Evolutionary conservation across 2,329 filamentous ascomycete species (phyloP), one percentile per base, ranked within the genome.

Genomic region (Arthrinium phaeospermum): DNA sequence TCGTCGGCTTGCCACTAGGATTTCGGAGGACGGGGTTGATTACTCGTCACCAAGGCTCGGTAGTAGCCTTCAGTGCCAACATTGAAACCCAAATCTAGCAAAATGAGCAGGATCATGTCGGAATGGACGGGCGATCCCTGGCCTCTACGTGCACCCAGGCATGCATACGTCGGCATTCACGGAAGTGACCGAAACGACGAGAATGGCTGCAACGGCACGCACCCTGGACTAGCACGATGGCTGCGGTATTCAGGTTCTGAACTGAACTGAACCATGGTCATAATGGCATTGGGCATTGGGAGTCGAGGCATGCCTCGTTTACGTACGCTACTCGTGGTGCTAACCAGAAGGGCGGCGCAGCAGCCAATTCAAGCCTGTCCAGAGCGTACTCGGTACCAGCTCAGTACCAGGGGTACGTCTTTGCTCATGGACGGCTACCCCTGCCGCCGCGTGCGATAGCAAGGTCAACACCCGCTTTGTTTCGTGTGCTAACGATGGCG

Each of bases 361-460:
- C 57, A 41, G n/a, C 19, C 57, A 64, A n/a, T 41, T 37, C 53
- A 41, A 37, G 41, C 41, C 12, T 64, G 57, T 24, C 8, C 57
- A 41, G 34, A n/a, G 57, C 57, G 22, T 64, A 22, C 57, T 64
- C 19, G 57, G 57, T 64, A 64, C 34, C 57, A 37, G 57, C 4
- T 22, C 57, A 41, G 57, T 64, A 64, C 57, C 6, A n/a, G 41
- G 30, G 57, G 57, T 64, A 64, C 57, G 34, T 37, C 16, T 4
- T 64, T 12, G 37, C 34, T 41, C 57, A 41, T 64, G 34, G 57
- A 24, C 34, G 22, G 41, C 34, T 14, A 64, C 57, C 57, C 57
- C 57, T 64, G 57, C 57, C 57, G 34, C 57, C 57, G 57, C 57
- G 57, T 64, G 34, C 57, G 34, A 64, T 64, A 64, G 57, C 57